These are phyloP conservation scores for Paramicrosporidium saccamoebae DNA, from an alignment of 371 early-diverging fungal species.

Conservation along the genomic window DNA sequence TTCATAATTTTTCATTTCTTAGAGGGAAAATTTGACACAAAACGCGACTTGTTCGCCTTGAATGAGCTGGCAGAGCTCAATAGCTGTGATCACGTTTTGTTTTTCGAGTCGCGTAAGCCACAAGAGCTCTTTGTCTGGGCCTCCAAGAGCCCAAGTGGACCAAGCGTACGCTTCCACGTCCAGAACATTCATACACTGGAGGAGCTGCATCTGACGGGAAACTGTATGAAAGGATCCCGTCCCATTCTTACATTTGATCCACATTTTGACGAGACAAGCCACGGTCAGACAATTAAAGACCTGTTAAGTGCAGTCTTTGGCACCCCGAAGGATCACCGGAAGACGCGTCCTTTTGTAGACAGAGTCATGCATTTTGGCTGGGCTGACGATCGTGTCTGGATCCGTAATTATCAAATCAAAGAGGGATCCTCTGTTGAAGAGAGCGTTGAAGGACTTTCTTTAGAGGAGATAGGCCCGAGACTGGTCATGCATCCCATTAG, in stretches of 20 bases:
- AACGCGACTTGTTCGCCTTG: constrained; percentile 42
- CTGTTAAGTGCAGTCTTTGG: constrained; percentile 50
- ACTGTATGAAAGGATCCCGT: constrained; percentile 81
- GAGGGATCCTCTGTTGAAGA: constrained; percentile 1
- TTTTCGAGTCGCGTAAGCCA: constrained; percentile 69
- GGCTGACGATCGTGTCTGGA: constrained; percentile 65
- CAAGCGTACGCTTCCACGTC: constrained; percentile 71
- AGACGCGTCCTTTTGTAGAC: constrained; percentile 81
- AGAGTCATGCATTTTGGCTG: constrained; percentile 66
- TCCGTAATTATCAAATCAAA: constrained; percentile 67
- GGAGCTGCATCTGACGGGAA: constrained; percentile 84
- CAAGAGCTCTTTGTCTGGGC: constrained; percentile 83
- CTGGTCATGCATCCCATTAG: constrained; percentile 48
- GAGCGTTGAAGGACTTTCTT: constrained; percentile 2
- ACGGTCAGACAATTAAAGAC: constrained; percentile 54
- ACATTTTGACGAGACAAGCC: constrained; percentile 46
- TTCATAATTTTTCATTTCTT: neutral
- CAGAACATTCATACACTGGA: constrained; percentile 92
- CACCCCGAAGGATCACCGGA: constrained; percentile 49
- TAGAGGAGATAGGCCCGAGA: constrained; percentile 3
- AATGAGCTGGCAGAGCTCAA: constrained; percentile 82
- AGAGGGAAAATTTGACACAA: constrained; percentile 64
- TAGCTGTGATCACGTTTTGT: constrained; percentile 85
- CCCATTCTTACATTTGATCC: constrained; percentile 73
- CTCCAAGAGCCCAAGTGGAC: constrained; percentile 72